These are phyloP conservation scores for Pinus taeda DNA, from an alignment of 75 land plant species.

Conservation along the genomic window DNA sequence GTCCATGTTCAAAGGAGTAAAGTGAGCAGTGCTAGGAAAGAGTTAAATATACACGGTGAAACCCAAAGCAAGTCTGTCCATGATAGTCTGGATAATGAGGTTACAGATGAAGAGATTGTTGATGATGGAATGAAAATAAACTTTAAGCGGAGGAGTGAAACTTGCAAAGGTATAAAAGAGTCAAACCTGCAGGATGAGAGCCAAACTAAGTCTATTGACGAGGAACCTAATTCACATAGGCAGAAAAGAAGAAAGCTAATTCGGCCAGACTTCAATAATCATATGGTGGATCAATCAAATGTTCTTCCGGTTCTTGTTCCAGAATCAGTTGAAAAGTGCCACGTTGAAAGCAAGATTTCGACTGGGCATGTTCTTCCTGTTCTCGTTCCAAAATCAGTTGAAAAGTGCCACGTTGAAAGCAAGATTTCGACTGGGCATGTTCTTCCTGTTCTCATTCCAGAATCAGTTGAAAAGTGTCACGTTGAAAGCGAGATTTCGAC, in stretches of 20 bases:
- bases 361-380: too few species aligned
- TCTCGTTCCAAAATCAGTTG: too few species aligned
- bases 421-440: too few species aligned
- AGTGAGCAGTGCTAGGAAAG: not conserved
- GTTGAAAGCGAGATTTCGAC: too few species aligned
- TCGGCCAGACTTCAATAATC: slow-evolving; percentile 11
- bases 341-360: too few species aligned
- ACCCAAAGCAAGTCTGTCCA: not conserved
- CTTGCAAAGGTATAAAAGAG: not conserved
- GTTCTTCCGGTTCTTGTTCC: too few species aligned
- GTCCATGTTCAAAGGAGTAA: not conserved
- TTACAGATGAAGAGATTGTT: not conserved
- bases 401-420: too few species aligned
- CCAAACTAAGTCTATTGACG: not conserved
- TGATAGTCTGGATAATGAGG: not conserved
- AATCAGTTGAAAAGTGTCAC: too few species aligned
- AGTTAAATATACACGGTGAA: not conserved
- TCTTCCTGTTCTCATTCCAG: too few species aligned
- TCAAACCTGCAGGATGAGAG: not conserved
- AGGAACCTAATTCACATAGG: not conserved
- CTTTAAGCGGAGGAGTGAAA: slow-evolving; percentile 39
- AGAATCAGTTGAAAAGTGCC: too few species aligned
- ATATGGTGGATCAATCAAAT: too few species aligned
- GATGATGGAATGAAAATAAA: slow-evolving; percentile 10
- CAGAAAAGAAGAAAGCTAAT: slow-evolving; percentile 18